Base-by-base conservation (phyloP, 345 rosid genomes). In the Boechera retrofracta region DNA sequence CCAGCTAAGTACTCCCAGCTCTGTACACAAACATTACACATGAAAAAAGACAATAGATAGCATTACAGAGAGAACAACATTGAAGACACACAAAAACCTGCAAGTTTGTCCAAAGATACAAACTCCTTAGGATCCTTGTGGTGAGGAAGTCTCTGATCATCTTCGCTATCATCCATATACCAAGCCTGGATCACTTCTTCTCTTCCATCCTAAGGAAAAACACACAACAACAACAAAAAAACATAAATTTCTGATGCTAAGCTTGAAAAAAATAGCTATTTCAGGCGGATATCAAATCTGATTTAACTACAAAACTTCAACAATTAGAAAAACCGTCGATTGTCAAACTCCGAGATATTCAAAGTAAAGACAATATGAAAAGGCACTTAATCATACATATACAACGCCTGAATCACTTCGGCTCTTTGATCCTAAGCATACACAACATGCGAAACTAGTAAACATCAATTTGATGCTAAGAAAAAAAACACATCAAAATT, bases 1-100 rank as follows among this genome's bases (percentile, higher is more conserved):
- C 98, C 98, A 92, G 84, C 97, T 89, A 24, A 91, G 90, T 6
- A 91, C 96, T 51, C 99, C 99, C 24, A 92, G 89, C 77, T 88
- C 98, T 92, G 59, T 76, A 80, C 79, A 56, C 39, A 54, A 75
- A 67, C 68, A 63, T 21, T 59, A 41, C 41, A 60, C 16, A 11
- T 73, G 11, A 5, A 32, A 3, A 39, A 47, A 45, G 21, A 51
- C 16, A 21, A 35, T 6, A 62, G 1, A 7, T 45, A 38, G 9
- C 49, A 42, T 42, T 11, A 41, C 28, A 79, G 12, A 62, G 49
- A 61, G 18, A 53, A 28, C 12, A 18, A 48, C 5, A 42, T 0
- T 4, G 15, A 49, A 73, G 48, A 47, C 79, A 47, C 33, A 80
- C 81, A 47, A 33, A 80, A 26, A 87, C 97, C 86, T 26, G 91